Base-by-base conservation (phyloP, 2,329 filamentous ascomycete genomes). In the Colletotrichum magnum region DNA sequence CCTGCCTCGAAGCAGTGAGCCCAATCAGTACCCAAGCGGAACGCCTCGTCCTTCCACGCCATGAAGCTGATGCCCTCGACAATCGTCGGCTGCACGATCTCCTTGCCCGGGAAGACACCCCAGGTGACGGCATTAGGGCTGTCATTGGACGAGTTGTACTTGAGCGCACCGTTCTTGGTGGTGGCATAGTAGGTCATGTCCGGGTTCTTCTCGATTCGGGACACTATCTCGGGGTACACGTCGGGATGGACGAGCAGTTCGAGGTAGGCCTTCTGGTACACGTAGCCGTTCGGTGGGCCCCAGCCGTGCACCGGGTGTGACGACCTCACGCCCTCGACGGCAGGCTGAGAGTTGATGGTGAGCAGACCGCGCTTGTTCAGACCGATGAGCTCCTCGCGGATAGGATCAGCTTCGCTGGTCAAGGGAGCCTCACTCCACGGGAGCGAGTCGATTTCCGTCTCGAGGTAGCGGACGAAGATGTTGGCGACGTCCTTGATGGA, bases 1-100 rank as follows among this genome's bases (percentile, higher is more conserved):
- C 86, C 85, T 70, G 91, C 86, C 45, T 94, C 89, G 77, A 97
- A 94, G 79, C 96, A 99, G 76, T 94, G 93, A 24, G 94, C 93
- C 96, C 96, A 99, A 77, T 99, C 95, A 67, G 92, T 88, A 63
- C 96, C 96, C 10, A 99, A 88, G 70, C 93, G 90, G 85, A 94
- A 99, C 16, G 97, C 97, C 82, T 99, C 96, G 74, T 99, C 96
- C 82, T 97, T 97, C 96, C 96, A 99, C 2, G 96, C 96, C 62
- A 99, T 85, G 88, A 99, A 99, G 79, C 94, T 97, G 79, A 99
- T 92, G 18, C 94, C 97, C 83, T 99, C 96, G 60, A 99, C 96
- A 75, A 99, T 98, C n/a, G 96, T 99, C 15, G 96, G 96, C 81
- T 99, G 96, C n/a, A 99, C 95, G 77, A 99, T 98, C 81, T 99